A percentile compares a stretch with the other conserved stretches of the same genome.
phyloP scores from a whole-genome alignment of 345 rosid genomes.

The Corchorus olitorius region DNA sequence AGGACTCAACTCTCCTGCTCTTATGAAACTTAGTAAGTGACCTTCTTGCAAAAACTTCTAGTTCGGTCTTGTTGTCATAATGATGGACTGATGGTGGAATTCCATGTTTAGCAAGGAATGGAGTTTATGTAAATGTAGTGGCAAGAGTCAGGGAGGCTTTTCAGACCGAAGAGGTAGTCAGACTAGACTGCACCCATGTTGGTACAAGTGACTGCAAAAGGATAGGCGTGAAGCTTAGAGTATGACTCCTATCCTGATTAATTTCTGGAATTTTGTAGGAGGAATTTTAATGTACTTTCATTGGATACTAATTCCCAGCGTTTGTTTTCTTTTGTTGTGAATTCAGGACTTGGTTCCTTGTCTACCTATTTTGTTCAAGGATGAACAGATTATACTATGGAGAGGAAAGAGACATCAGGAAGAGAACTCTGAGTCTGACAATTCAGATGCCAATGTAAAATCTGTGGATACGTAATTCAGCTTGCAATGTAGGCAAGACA shows the following conservation, averaged over 20 bases:
- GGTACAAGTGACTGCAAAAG: conserved; percentile 85
- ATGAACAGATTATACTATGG: conserved; percentile 87
- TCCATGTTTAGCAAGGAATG: conserved; percentile 72
- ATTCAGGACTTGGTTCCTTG: conserved; percentile 87
- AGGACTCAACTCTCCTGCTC: conserved; percentile 58
- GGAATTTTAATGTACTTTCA: neutral
- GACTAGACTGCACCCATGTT: conserved; percentile 76
- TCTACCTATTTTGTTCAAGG: conserved; percentile 81
- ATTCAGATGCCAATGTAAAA: neutral
- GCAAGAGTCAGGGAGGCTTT: conserved; percentile 72
- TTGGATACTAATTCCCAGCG: conserved; percentile 5
- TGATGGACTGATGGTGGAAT: conserved; percentile 6
- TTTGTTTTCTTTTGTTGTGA: conserved; percentile 17
- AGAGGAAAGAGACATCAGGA: conserved; percentile 48
- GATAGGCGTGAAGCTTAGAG: conserved; percentile 82
- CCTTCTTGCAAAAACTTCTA: neutral
- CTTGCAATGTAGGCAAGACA: neutral
- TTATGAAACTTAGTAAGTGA: conserved; percentile 76
- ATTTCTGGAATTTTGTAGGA: neutral
- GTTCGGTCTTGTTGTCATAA: neutral
- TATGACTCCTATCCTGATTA: conserved; percentile 25
- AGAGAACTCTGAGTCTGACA: conserved; percentile 12
- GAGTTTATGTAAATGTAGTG: conserved; percentile 82
- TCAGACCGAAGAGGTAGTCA: conserved; percentile 64
- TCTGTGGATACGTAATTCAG: neutral